phyloP scores from a whole-genome alignment of 1,284 basidiomycete species.

The Fomitopsis pinicola region DNA sequence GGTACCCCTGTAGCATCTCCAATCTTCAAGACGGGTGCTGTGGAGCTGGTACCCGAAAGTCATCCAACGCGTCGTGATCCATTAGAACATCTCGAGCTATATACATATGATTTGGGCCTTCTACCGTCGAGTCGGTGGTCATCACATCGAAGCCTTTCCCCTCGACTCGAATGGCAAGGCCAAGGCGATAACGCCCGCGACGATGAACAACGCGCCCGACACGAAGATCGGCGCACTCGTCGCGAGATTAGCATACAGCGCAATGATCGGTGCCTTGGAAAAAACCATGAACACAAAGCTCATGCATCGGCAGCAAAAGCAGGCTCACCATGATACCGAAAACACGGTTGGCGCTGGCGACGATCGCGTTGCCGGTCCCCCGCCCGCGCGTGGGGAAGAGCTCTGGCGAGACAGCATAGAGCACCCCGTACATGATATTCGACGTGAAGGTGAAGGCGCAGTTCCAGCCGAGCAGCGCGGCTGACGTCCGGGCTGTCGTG shows the following conservation, averaged over 20 bases:
- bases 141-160: conserved; percentile 58
- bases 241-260: conserved; percentile 53
- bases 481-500: conserved; percentile 60
- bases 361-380: conserved; percentile 70
- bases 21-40: too few species aligned
- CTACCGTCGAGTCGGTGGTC: not conserved
- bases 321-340: conserved; percentile 57
- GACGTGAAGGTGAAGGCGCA: conserved; percentile 62
- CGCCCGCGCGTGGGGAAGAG: conserved; percentile 69
- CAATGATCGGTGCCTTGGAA: conserved; percentile 59
- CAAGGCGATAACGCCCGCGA: conserved; percentile 56
- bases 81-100: not conserved
- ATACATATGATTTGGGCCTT: not conserved
- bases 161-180: conserved; percentile 70
- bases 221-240: conserved; percentile 71
- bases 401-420: conserved; percentile 66
- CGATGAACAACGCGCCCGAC: conserved; percentile 60
- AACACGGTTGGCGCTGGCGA: conserved; percentile 53
- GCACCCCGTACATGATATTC: conserved; percentile 72
- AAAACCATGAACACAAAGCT: not conserved
- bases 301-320: not conserved
- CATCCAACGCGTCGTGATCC: too few species aligned
- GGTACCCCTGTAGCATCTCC: too few species aligned
- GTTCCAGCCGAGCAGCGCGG: conserved; percentile 68
- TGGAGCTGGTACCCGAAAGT: too few species aligned